Evolutionary conservation across 2,329 filamentous ascomycete species (phyloP).

Genomic region (Cladophialophora bantiana): DNA sequence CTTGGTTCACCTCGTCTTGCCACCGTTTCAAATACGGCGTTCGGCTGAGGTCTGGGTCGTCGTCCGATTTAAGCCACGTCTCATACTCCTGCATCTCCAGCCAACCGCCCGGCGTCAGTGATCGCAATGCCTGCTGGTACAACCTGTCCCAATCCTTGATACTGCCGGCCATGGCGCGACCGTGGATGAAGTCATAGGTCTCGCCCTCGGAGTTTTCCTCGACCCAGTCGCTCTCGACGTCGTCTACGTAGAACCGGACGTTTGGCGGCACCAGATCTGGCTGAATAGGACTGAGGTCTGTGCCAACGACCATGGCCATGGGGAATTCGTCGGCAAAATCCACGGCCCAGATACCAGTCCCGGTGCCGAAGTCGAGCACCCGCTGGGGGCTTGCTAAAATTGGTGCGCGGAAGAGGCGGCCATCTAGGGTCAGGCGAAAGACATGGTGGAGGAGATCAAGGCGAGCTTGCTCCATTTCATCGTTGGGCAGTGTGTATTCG

Average conservation of each 20-base stretch:
- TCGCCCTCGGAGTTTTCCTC: conserved; percentile 44
- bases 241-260: conserved; percentile 46
- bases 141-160: conserved; percentile 62
- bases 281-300: conserved; percentile 50
- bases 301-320: conserved; percentile 46
- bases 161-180: conserved; percentile 61
- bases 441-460: conserved; percentile 45
- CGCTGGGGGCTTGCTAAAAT: conserved; percentile 41
- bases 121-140: conserved; percentile 41
- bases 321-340: conserved; percentile 44
- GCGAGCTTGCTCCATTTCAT: conserved; percentile 42
- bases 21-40: conserved; percentile 40
- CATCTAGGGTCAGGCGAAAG: conserved; percentile 45
- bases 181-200: conserved; percentile 47
- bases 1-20: conserved; percentile 42
- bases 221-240: conserved; percentile 46
- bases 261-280: conserved; percentile 52
- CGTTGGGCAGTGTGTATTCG: conserved; percentile 49
- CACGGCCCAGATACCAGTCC: conserved; percentile 49
- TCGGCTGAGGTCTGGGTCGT: conserved; percentile 21
- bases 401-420: conserved; percentile 43
- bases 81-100: conserved; percentile 49
- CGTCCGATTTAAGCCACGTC: conserved; percentile 29
- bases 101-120: conserved; percentile 50
- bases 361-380: conserved; percentile 47